Evolutionary conservation across 2,329 filamentous ascomycete genomes (phyloP), one percentile per base, ranked within the genome.

Genomic region (Verticillium zaregamsianum): DNA sequence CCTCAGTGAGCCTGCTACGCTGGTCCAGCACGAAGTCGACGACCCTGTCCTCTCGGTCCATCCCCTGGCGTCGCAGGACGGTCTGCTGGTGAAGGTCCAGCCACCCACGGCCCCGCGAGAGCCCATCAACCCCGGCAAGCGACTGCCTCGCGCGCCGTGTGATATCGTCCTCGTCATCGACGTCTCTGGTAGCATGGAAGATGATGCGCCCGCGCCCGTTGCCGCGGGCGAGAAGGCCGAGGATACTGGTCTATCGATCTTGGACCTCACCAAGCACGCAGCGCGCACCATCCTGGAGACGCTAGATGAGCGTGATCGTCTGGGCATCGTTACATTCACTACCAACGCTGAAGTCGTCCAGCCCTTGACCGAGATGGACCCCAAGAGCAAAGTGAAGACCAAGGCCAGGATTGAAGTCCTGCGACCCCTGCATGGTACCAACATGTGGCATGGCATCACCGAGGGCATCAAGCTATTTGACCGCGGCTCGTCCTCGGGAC

Each of bases 151-250:
- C 67, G 75, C 82, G 0, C 80, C 84, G 2, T 86, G 82, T 68
- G 85, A 88, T 63, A 82, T 88, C 35, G 85, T 87, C 2, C 77
- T 88, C 3, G 84, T 85, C 17, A 86, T 88, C 60, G 86, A 88
- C 67, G 77, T 87, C 15, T 88, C 86, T 0, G 77, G 75, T 0
- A 87, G 84, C 71, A 89, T 88, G 86, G 58, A 62, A 1, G 59
- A 63, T 0, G 66, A 71, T 1, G 85, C 85, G 0, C 81, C 80
- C 0, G 75, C 82, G 0, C 81, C 83, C 0, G 67, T 67, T 11
- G 17, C 35, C 14, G 65, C 69, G 1, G 78, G 77, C 15, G 74
- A 79, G 6, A 52, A 52, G 20, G 20, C n/a, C 20, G 82, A 86
- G 64, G 68, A 77, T 23, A 78, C 78, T 1, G 84, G 84, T 0